Evolutionary conservation across 208 protist genomes (phyloP).

Genomic region (Naegleria gruberi): DNA sequence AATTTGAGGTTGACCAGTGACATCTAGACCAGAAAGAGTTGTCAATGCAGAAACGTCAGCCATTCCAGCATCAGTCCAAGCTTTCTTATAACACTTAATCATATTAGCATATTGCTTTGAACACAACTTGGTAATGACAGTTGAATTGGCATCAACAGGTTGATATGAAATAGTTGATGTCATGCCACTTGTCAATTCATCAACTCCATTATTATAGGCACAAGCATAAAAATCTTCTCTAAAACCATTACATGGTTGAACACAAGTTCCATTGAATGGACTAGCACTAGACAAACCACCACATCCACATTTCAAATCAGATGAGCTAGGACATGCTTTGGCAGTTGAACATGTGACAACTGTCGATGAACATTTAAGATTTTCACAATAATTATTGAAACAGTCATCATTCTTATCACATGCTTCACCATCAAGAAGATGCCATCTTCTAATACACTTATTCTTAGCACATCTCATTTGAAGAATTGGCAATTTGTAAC

Average conservation of each 20-base stretch:
- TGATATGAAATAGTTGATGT: background rate
- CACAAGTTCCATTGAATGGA: background rate
- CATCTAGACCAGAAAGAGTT: background rate
- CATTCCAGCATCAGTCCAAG: background rate
- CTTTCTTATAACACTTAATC: background rate
- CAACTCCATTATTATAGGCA: background rate
- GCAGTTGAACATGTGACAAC: background rate
- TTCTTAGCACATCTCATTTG: background rate
- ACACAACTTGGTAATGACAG: background rate
- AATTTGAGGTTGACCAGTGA: background rate
- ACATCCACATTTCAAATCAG: background rate
- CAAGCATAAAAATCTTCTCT: background rate
- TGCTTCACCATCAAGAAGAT: background rate
- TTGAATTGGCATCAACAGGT: background rate
- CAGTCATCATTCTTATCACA: background rate
- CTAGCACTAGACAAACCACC: background rate
- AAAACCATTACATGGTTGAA: background rate
- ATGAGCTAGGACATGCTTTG: background rate
- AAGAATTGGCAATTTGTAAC: background rate
- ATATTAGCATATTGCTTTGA: background rate
- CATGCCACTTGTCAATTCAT: background rate
- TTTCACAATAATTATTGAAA: background rate
- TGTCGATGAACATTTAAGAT: background rate
- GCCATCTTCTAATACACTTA: background rate
- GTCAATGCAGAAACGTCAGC: background rate